Evolutionary conservation across 306 rosid species (phyloP).

Genomic region (Coriaria nepalensis): DNA sequence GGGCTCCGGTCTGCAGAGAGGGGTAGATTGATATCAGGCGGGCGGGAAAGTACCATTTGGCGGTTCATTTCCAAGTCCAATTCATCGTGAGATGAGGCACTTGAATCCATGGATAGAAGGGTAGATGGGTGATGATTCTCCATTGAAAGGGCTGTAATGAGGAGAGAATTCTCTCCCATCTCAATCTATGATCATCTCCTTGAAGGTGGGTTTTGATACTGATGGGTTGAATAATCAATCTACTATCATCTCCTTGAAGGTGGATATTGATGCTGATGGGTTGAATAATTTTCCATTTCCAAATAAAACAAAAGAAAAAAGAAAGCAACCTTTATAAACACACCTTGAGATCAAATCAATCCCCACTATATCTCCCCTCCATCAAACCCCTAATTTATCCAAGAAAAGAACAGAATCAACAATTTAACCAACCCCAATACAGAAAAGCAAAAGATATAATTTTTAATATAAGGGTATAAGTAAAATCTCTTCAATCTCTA

Average conservation of each 20-base stretch:
- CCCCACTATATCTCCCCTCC: conserved; percentile 98
- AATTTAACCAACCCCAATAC: conserved; percentile 5
- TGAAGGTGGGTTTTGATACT: conserved; percentile 41
- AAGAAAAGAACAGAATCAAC: conserved; percentile 29
- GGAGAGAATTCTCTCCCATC: conserved; percentile 54
- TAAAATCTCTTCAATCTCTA: conserved; percentile 28
- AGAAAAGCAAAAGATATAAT: conserved; percentile 4
- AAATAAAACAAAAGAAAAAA: conserved; percentile 55
- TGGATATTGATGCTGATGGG: conserved; percentile 42
- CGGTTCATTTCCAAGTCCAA: conserved; percentile 81
- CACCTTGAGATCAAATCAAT: conserved; percentile 48
- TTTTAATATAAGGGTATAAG: not conserved
- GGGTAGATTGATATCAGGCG: conserved; percentile 77
- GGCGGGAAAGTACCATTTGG: conserved; percentile 55
- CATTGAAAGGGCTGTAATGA: conserved; percentile 58
- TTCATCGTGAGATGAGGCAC: conserved; percentile 88
- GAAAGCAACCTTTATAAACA: conserved; percentile 29
- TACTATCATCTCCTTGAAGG: conserved; percentile 29
- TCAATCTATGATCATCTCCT: conserved; percentile 33
- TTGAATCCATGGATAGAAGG: conserved; percentile 88
- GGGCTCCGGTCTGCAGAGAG: conserved; percentile 87
- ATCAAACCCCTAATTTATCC: conserved; percentile 89
- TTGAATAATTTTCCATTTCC: conserved; percentile 40
- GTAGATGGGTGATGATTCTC: conserved; percentile 93
- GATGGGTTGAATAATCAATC: conserved; percentile 27